phyloP scores from a whole-genome alignment of 2,329 filamentous ascomycete species.

The Cyanodermella asteris region DNA sequence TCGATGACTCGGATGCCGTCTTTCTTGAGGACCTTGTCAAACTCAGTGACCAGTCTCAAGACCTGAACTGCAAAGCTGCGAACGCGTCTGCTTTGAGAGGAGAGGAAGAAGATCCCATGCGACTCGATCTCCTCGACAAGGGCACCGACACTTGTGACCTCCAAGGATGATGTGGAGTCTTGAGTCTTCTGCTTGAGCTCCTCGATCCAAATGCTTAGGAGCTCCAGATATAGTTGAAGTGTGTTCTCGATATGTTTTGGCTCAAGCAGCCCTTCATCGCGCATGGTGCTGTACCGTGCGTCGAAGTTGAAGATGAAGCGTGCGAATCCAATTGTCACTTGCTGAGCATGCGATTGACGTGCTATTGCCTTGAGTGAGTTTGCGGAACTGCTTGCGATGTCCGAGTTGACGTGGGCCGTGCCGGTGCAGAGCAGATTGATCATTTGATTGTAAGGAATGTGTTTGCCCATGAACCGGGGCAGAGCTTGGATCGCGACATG shows the following conservation, averaged over 20 bases:
- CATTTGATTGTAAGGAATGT: conserved; percentile 79
- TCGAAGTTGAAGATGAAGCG: conserved; percentile 98
- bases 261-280: conserved; percentile 88
- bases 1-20: conserved; percentile 65
- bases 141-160: conserved; percentile 70
- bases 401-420: conserved; percentile 80
- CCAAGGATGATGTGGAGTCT: conserved; percentile 51
- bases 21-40: conserved; percentile 72
- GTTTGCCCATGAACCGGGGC: conserved; percentile 74
- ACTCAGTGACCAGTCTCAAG: conserved; percentile 75
- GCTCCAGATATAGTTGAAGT: conserved; percentile 72
- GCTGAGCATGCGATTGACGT: conserved; percentile 74
- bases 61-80: conserved; percentile 83
- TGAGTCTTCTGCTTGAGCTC: conserved; percentile 75
- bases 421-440: conserved; percentile 92
- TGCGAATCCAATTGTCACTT: conserved; percentile 90
- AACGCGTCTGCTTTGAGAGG: conserved; percentile 80
- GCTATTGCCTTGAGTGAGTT: conserved; percentile 91
- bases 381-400: conserved; percentile 80
- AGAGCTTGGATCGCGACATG: conserved; percentile 90
- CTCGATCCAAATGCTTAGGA: conserved; percentile 92
- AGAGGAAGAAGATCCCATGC: conserved; percentile 89
- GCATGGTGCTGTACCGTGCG: conserved; percentile 91
- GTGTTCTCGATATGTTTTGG: conserved; percentile 89
- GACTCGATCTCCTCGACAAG: conserved; percentile 95